phyloP scores from a whole-genome alignment of 495 filamentous ascomycete genomes.

The Monascus purpureus region DNA sequence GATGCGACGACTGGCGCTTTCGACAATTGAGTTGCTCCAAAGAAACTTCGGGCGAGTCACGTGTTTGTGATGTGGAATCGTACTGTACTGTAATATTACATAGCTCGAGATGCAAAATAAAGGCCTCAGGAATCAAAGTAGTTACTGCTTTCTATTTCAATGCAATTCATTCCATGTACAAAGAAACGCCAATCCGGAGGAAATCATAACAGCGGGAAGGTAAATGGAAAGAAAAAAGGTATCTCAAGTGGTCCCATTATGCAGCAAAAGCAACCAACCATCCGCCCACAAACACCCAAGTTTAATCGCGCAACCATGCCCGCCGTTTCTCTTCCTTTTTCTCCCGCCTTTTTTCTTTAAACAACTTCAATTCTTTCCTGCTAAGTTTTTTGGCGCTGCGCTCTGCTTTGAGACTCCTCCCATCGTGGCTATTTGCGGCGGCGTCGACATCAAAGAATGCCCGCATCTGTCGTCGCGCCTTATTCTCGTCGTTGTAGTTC shows the following conservation, averaged over 20 bases:
- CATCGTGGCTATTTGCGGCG: constrained; percentile 85
- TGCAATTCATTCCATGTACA: no score
- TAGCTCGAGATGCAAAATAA: no score
- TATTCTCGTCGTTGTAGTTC: constrained; percentile 76
- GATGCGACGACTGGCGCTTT: no score
- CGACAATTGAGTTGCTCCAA: no score
- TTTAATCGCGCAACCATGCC: constrained; percentile 79
- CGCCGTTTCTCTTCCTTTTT: constrained; percentile 91
- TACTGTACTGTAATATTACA: no score
- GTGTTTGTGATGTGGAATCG: no score
- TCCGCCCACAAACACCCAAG: not conserved
- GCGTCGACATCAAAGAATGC: constrained; percentile 98
- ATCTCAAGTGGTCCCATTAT: not conserved
- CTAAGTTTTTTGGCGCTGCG: constrained; percentile 74
- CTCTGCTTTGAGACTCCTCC: constrained; percentile 83
- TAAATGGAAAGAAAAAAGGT: not conserved
- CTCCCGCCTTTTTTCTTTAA: constrained; percentile 62
- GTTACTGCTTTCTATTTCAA: no score
- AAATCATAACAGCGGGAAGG: not conserved
- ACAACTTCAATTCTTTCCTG: constrained; percentile 66
- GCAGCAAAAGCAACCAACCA: not conserved
- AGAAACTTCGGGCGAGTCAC: no score
- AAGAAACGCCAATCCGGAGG: constrained; percentile 3
- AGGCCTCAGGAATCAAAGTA: no score
- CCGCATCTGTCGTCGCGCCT: constrained; percentile 77